Evolutionary conservation across 441 rosid species (phyloP), one percentile per base, ranked within the genome.

Genomic region (Geranium incanum): DNA sequence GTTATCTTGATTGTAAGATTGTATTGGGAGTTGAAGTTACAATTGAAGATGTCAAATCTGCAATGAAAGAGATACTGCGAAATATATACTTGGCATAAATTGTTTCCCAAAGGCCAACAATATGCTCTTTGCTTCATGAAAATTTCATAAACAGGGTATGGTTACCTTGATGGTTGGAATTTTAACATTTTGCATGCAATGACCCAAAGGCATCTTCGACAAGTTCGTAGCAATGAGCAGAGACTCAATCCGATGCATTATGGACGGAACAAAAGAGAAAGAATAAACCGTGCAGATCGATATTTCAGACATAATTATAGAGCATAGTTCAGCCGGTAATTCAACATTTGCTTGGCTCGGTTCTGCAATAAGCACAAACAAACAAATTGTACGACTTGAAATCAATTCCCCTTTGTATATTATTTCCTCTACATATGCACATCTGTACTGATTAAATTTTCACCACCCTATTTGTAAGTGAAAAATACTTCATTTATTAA

Each of bases 321-420:
- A 38, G 84, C 98, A 95, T 0, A 95, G 84, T 71, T 95, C 99
- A 70, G 99, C 95, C 66, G 98, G 99, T 88, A 95, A 77, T 75
- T 92, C 87, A 55, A 93, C 92, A 52, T 21, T 76, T 69, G 80
- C 79, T 2, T 76, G 81, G 67, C 78, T 81, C 13, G 84, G 70
- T 68, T 79, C 97, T 90, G 87, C 88, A 81, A 64, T 39, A 66
- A 60, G 36, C 67, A 50, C 11, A 68, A 18, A 33, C 6, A 36
- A 28, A 28, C 18, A 67, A 64, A 18, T 33, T 21, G 36, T 12
- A n/a, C 33, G 23, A 33, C 68, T 55, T 21, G 37, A 72, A 70
- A n/a, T 60, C 41, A 57, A 64, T 50, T 21, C 19, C 28, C 59
- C 62, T 38, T 13, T 28, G 33, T 28, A 8, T 19, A 68, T 15